Conservation (phyloP, 2,329 filamentous ascomycete genomes). For the Cladobotryum mycophilum region DNA sequence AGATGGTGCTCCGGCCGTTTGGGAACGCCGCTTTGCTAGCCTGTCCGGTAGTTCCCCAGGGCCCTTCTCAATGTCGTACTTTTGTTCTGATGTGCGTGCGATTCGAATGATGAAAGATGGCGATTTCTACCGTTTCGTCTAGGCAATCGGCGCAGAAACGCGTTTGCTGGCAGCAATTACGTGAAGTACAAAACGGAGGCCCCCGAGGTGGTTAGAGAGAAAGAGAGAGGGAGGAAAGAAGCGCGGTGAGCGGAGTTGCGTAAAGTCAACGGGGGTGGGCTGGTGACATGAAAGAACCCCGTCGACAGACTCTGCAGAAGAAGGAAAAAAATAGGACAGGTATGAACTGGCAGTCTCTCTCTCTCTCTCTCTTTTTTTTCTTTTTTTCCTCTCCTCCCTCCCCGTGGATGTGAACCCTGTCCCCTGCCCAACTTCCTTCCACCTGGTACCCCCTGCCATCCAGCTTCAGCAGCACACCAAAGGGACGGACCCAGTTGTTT, state of each 20-base stretch:
- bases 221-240: not conserved
- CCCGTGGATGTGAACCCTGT: not conserved
- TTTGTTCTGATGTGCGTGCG: no score
- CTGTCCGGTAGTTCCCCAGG: not conserved
- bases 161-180: no score
- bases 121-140: no score
- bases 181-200: no score
- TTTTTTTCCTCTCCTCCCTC: not conserved
- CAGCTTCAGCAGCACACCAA: constrained; percentile 3
- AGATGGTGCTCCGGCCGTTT: constrained; percentile 2
- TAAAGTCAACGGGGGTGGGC: not conserved
- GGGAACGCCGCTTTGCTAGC: not conserved
- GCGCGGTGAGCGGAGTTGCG: constrained; percentile 6
- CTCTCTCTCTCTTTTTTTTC: not conserved
- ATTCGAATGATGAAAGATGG: no score
- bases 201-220: no score
- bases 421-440: constrained; percentile 5
- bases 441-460: not conserved
- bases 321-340: constrained; percentile 1
- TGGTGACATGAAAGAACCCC: not conserved
- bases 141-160: no score
- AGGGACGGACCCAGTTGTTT: not conserved
- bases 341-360: not conserved
- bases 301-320: not conserved
- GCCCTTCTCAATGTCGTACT: not conserved